Base-by-base conservation (phyloP, 2,329 filamentous ascomycete species). In the Neocucurbitaria cava region DNA sequence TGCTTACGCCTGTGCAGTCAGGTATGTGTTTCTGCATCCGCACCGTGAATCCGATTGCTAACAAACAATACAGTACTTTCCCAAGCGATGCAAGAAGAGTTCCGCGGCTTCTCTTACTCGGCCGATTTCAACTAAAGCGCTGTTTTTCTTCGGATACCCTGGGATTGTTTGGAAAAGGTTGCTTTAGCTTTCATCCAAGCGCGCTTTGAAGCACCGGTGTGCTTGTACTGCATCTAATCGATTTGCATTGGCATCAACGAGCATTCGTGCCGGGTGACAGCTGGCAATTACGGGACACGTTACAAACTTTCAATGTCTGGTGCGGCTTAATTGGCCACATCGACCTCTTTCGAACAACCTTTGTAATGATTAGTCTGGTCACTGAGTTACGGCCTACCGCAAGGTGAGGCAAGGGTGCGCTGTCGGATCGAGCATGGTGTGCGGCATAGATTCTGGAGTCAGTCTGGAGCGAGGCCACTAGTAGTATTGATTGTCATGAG, bases 51-150 rank as follows among this genome's bases (percentile, higher is more conserved):
- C 31, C 5, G 13, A 44, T 39, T 30, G 65, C 52, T 64, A 57
- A 58, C 59, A 58, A 52, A 53, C 23, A 54, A 47, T 41, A 7
- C 65, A 96, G 95, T 99, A 40, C 85, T 99, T 61, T 96, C 94
- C 24, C 95, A 98, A 82, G 92, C 92, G 39, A 98, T 98, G 93
- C 95, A 99, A 81, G 95, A 99, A 81, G 93, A 99, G 77, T 99
- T 99, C 89, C 88, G 95, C 55, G 95, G 95, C 64, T 99, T 99
- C 82, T 98, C 94, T 23, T 99, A 99, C 79, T 95, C 91, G 47
- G 91, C 91, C 56, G 92, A 96, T 77, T 96, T 96, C 79, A 89
- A 89, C 47, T 76, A 68, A 68, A 53, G 44, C 46, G 52, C 58
- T 61, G 55, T 48, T 58, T 56, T 55, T 47, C 30, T 28, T 39